These are phyloP conservation scores for Trebouxia sp. DNA, from an alignment of 139 green algal genomes.

Conservation along the genomic window DNA sequence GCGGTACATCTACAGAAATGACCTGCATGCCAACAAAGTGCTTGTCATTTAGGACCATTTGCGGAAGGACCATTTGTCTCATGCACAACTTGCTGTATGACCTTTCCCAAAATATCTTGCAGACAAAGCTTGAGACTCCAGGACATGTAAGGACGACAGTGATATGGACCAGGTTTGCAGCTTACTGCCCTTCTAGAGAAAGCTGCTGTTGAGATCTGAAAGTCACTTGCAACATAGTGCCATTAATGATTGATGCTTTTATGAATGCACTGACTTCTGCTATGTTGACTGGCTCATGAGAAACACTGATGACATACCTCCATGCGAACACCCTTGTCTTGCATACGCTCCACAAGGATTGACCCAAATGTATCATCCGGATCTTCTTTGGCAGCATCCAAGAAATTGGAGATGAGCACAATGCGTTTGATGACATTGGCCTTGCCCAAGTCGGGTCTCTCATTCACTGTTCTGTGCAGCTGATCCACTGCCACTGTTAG, in stretches of 20 bases:
- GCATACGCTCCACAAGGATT: conserved; percentile 19
- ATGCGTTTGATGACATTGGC: conserved; percentile 22
- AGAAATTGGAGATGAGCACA: conserved; percentile 24
- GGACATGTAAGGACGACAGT: too few species aligned
- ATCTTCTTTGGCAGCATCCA: conserved; percentile 18
- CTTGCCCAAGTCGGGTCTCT: conserved; percentile 14
- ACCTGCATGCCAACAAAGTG: background rate
- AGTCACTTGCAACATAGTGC: too few species aligned
- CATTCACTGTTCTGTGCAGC: conserved; percentile 18
- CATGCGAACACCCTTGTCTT: conserved; percentile 7
- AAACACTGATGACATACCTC: background rate
- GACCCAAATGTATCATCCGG: conserved; percentile 13
- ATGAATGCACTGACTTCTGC: too few species aligned
- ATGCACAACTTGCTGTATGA: too few species aligned
- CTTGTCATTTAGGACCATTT: too few species aligned
- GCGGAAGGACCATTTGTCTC: background rate
- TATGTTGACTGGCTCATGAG: background rate
- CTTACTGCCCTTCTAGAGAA: too few species aligned
- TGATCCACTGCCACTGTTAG: conserved; percentile 35
- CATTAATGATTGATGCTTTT: too few species aligned
- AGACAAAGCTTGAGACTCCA: too few species aligned
- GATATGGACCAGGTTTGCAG: too few species aligned
- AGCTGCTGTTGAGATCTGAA: too few species aligned
- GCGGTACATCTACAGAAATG: conserved; percentile 22
- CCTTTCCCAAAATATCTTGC: too few species aligned